Percentiles rank a stretch among this genome's conserved stretches.
phyloP scores from a whole-genome alignment of 1,284 basidiomycete genomes.

The Malassezia sympodialis region DNA sequence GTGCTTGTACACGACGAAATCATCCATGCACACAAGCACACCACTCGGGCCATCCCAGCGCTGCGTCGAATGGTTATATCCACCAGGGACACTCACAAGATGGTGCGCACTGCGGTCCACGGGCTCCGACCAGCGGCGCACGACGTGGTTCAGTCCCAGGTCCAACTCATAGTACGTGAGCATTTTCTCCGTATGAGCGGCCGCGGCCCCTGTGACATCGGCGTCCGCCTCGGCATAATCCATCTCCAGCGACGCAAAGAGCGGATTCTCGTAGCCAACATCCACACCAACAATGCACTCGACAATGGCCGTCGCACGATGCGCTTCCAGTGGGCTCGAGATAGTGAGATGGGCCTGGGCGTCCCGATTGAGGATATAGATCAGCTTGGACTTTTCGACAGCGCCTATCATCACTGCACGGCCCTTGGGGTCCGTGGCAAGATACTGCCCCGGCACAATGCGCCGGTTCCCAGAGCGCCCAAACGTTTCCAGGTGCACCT shows the following conservation, averaged over 20 bases:
- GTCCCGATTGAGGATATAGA: constrained; percentile 46
- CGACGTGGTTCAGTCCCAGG: constrained; percentile 46
- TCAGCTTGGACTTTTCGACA: constrained; percentile 44
- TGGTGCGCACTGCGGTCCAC: constrained; percentile 36
- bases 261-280: constrained; percentile 45
- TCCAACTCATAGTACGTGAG: constrained; percentile 48
- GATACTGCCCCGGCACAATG: constrained; percentile 44
- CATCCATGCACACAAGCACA: constrained; percentile 45
- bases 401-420: constrained; percentile 44
- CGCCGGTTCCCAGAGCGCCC: constrained; percentile 42
- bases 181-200: constrained; percentile 29
- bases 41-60: constrained; percentile 47
- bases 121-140: constrained; percentile 43
- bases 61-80: constrained; percentile 41
- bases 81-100: constrained; percentile 44
- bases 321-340: constrained; percentile 45
- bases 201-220: constrained; percentile 40
- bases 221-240: constrained; percentile 45
- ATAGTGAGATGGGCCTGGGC: constrained; percentile 46
- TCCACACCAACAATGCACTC: constrained; percentile 44
- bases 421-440: constrained; percentile 46
- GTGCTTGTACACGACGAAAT: constrained; percentile 46
- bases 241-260: constrained; percentile 45
- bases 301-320: constrained; percentile 36
- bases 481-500: constrained; percentile 44